Evolutionary conservation across 768 basidiomycete species (phyloP), one percentile per base, ranked within the genome.

Genomic region (Termitomyces sp.): DNA sequence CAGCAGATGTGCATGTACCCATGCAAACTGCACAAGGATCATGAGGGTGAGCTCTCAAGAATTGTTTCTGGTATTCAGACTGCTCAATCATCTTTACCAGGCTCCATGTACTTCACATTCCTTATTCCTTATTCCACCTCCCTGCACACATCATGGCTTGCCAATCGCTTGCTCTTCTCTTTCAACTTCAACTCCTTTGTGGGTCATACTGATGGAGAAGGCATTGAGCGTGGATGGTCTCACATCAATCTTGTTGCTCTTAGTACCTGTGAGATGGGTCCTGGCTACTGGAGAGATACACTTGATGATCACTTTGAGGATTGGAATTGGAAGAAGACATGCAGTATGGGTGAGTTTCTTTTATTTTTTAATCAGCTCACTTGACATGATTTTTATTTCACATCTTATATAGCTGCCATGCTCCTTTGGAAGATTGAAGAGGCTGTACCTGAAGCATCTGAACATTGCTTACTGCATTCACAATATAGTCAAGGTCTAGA

Each of bases 261-360:
- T 8, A 71, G 71, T 40, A 73, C 72, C 5, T 51, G 62, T 16
- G 74, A 74, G 62, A 76, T 77, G 75, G 73, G 72, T 4, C 68
- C 69, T 9, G 72, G 70, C 3, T 58, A 62, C 8, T 57, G 69
- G 12, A 56, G 62, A 6, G 69, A 72, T 30, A 63, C 50, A 0
- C 26, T 74, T 1, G 65, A 72, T 34, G 64, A 67, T 34, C 68
- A 71, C 24, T 70, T 64, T 49, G 62, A 58, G 2, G 59, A 61
- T 27, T 64, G 59, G 50, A 74, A 74, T 42, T 73, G 69, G 67
- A 53, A 54, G 18, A 74, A 72, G n/a, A n/a, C n/a, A n/a, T n/a
- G n/a, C n/a, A n/a, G n/a, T n/a, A n/a, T n/a, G n/a, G n/a, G n/a
- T n/a, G n/a, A n/a, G n/a, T n/a, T n/a, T n/a, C n/a, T n/a, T n/a